Conservation (phyloP, 768 basidiomycete species). For the Gloeopeniophorella convolvens region DNA sequence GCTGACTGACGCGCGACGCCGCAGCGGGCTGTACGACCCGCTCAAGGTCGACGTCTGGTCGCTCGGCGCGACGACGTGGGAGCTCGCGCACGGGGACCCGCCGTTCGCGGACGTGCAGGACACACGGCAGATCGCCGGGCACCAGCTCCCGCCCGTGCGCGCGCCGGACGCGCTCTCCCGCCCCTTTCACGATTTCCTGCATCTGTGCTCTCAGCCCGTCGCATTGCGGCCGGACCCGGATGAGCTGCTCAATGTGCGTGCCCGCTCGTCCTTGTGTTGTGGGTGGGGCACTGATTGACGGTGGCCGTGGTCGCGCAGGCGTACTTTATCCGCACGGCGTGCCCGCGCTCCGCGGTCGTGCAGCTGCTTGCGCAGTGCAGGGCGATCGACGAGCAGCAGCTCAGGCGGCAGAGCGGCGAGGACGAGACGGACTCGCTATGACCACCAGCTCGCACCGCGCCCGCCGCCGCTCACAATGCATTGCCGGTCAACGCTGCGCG, state of each 20-base stretch:
- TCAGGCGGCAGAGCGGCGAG: conserved; percentile 14
- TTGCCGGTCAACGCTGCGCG: too few species aligned
- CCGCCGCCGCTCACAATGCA: too few species aligned
- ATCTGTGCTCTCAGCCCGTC: conserved; percentile 19
- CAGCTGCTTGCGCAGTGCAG: conserved; percentile 20
- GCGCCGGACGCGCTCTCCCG: conserved; percentile 16
- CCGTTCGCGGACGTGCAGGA: conserved; percentile 20
- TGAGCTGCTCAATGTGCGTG: conserved; percentile 20
- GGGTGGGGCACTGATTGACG: too few species aligned
- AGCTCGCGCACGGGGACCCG: conserved; percentile 16
- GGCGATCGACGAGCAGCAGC: conserved; percentile 19
- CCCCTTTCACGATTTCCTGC: conserved; percentile 22
- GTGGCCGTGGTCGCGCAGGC: conserved; percentile 7
- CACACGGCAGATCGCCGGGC: conserved; percentile 3
- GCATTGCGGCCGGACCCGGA: conserved; percentile 19
- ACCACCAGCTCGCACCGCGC: too few species aligned
- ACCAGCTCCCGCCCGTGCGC: conserved; percentile 17
- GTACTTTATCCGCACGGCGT: conserved; percentile 19
- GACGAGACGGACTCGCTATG: too few species aligned
- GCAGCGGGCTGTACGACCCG: conserved; percentile 20
- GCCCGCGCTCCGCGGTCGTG: conserved; percentile 20
- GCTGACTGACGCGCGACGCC: neutral
- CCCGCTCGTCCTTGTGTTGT: neutral
- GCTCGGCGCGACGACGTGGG: conserved; percentile 21
- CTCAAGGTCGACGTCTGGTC: conserved; percentile 22